Base-by-base conservation (phyloP, 1,139 yeast species). In the Geotrichum cucujoidarum region DNA sequence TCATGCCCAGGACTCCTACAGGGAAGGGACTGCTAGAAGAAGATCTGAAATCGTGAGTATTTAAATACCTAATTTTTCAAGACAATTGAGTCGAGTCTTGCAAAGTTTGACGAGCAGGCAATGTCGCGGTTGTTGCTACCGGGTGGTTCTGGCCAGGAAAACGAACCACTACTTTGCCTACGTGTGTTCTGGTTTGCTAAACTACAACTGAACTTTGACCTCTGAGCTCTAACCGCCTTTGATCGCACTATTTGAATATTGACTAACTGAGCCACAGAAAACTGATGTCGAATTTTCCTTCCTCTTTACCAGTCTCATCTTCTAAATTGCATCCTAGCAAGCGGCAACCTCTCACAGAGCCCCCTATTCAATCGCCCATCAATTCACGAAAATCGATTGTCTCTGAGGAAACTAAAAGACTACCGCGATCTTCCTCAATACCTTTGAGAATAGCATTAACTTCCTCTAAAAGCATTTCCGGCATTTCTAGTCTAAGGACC, bases 1-100 rank as follows among this genome's bases (percentile, higher is more conserved):
- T 39, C n/a, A 22, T 30, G 25, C 35, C 43, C 27, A 30, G 43
- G 20, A 29, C 43, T 16, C 34, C 43, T 30, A 18, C 43, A 10
- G 38, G 38, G 21, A 39, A 39, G 43, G 34, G 35, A 17, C 20
- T 39, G 25, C 35, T 39, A 10, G 43, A 39, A 17, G 43, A 39
- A 18, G 34, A 39, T 31, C 33, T 39, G 27, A 39, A 39, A 22
- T 30, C 29, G 43, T 39, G 27, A 4, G 43, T 39, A 11, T 22
- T 16, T n/a, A n/a, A n/a, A n/a, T n/a, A n/a, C n/a, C n/a, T n/a
- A n/a, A n/a, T n/a, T n/a, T n/a, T n/a, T n/a, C n/a, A n/a, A n/a
- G n/a, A n/a, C n/a, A n/a, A n/a, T n/a, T n/a, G n/a, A n/a, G n/a
- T n/a, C n/a, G n/a, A n/a, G n/a, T n/a, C n/a, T n/a, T n/a, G n/a